Evolutionary conservation across 2,329 filamentous ascomycete genomes (phyloP).

Genomic region (Aureobasidium melanogenum): DNA sequence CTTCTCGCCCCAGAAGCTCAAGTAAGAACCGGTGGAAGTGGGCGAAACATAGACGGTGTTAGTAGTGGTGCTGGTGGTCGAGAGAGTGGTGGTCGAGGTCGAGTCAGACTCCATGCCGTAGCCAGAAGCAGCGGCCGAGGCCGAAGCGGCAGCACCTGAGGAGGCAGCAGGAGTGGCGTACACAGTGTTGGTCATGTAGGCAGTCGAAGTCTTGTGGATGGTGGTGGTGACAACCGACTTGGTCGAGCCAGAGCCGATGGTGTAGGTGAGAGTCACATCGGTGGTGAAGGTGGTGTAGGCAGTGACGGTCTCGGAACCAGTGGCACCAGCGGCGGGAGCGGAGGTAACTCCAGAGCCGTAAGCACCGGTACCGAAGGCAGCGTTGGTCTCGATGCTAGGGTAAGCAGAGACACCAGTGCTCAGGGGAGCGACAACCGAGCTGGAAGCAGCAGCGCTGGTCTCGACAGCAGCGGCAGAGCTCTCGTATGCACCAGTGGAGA

Average conservation of each 20-base stretch:
- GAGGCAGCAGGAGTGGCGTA: constrained; percentile 7
- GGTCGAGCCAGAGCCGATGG: constrained; percentile 25
- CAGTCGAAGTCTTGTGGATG: constrained; percentile 26
- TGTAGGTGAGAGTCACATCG: constrained; percentile 27
- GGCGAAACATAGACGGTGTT: constrained; percentile 14
- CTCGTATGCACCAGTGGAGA: constrained; percentile 12
- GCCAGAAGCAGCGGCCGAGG: background rate
- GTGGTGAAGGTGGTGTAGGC: constrained; percentile 20
- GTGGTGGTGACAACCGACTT: constrained; percentile 24
- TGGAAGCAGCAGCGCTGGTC: constrained; percentile 8
- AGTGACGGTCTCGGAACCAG: constrained; percentile 11
- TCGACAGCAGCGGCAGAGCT: background rate
- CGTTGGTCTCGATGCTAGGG: constrained; percentile 14
- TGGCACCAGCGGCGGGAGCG: constrained; percentile 12
- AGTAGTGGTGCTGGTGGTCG: constrained; percentile 26
- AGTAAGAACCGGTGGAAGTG: constrained; percentile 4
- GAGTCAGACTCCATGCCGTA: background rate
- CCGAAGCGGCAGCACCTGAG: background rate
- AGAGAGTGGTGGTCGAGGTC: constrained; percentile 24
- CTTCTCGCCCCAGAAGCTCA: constrained; percentile 10
- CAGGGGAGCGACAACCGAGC: constrained; percentile 11
- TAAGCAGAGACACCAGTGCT: constrained; percentile 11
- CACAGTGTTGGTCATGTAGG: constrained; percentile 17
- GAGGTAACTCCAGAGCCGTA: constrained; percentile 15
- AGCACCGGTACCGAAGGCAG: constrained; percentile 14